A percentile compares a stretch with the other conserved stretches of the same genome.
Evolutionary conservation across 2,329 filamentous ascomycete genomes (phyloP).

Genomic region (Penicillium thymicola): DNA sequence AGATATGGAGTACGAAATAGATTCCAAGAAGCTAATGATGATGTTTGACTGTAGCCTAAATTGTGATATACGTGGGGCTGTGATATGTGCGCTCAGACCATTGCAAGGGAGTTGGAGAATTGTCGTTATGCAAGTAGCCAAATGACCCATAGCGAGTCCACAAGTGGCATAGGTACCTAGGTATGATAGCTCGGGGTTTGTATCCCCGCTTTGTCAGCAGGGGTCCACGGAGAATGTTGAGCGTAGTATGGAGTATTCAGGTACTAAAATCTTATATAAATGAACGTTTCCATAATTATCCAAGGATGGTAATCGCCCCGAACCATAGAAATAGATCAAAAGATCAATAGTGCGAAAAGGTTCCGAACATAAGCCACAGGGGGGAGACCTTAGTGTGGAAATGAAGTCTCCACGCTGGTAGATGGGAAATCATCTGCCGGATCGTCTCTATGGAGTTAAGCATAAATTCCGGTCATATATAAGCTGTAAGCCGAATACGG

Average conservation of each 20-base stretch:
- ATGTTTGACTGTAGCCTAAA: neutral
- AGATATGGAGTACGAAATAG: neutral
- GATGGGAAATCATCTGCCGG: slow-evolving; percentile 1
- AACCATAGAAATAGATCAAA: neutral
- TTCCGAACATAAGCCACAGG: neutral
- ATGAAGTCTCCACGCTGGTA: neutral
- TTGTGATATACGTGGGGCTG: neutral
- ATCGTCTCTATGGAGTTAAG: slow-evolving; percentile 9
- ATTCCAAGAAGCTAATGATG: too few species aligned
- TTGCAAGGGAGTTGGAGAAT: neutral
- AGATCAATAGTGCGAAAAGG: slow-evolving; percentile 5
- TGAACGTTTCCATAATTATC: neutral
- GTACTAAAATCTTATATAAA: neutral
- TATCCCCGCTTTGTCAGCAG: neutral
- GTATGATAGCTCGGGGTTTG: neutral
- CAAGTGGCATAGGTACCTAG: too few species aligned
- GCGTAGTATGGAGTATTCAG: too few species aligned
- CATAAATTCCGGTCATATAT: slow-evolving; percentile 12
- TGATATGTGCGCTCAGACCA: neutral
- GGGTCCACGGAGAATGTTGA: neutral
- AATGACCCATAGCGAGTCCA: neutral
- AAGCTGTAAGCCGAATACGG: slow-evolving; percentile 3
- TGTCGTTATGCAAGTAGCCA: neutral
- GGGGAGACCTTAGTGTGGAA: neutral
- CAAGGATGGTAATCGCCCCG: neutral